Conservation (phyloP, 192 early-diverging fungal genomes). For the Backusella morwellensis region DNA sequence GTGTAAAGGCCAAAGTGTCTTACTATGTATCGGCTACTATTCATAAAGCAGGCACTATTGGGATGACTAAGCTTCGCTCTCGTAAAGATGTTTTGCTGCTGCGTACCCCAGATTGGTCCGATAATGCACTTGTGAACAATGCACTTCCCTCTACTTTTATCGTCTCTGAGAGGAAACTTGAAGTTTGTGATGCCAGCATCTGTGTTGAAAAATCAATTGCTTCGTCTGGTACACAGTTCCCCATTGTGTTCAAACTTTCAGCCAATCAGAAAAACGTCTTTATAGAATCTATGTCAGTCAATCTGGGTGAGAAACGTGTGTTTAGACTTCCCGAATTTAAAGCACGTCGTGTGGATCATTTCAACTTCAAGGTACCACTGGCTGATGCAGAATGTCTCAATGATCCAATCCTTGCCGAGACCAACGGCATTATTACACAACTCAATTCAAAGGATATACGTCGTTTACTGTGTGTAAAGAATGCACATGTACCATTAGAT, state of each 20-base stretch:
- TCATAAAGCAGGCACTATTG: not conserved
- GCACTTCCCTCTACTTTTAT: constrained; percentile 19
- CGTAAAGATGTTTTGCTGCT: constrained; percentile 24
- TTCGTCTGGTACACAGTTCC: constrained; percentile 28
- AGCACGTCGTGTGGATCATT: constrained; percentile 18
- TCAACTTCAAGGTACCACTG: constrained; percentile 11
- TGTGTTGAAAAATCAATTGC: constrained; percentile 25
- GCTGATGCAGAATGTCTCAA: not conserved
- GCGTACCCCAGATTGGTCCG: constrained; percentile 21
- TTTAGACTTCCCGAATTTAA: constrained; percentile 31
- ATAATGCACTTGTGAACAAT: constrained; percentile 13
- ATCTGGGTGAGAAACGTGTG: constrained; percentile 15
- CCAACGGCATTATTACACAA: not conserved
- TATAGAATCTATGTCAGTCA: constrained; percentile 25
- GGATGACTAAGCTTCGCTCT: constrained; percentile 9
- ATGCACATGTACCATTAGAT: constrained; percentile 19
- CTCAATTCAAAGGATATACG: constrained; percentile 4
- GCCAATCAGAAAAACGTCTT: constrained; percentile 21
- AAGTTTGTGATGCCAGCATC: constrained; percentile 18
- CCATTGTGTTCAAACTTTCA: constrained; percentile 17
- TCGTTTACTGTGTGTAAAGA: constrained; percentile 7
- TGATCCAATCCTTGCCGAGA: not conserved
- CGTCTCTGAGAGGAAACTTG: constrained; percentile 13
- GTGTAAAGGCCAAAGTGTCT: constrained; percentile 24
- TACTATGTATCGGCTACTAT: constrained; percentile 25